Evolutionary conservation across 371 early-diverging fungal genomes (phyloP), one percentile per base, ranked within the genome.

Genomic region (Haplosporangium sp.): DNA sequence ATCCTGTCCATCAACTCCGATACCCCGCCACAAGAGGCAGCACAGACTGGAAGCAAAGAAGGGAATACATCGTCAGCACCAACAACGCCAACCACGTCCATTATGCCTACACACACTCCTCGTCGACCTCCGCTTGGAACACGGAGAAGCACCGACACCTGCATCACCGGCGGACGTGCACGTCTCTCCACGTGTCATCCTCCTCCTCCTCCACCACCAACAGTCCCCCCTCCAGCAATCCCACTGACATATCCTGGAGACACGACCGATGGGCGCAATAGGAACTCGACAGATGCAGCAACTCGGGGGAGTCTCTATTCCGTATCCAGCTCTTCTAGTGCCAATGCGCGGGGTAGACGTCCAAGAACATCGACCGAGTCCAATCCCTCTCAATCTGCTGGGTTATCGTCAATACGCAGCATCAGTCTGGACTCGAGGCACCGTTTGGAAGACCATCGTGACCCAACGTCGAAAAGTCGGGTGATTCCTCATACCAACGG

Each of bases 171-270:
- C 9, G 41, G 55, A 7, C 62, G 58, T 18, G 18, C 52, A 5
- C 59, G 62, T 10, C 18, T 47, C 9, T 66, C 67, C 18, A 53
- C 47, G 45, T 50, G 41, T 13, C 57, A 48, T 52, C 67, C 62
- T 37, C 73, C 73, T 4, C 73, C 73, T 20, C 67, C 67, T 0
- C 73, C 73, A 0, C 73, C 73, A 7, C 73, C 73, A 6, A 55
- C 50, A 13, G 48, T 58, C 18, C 73, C 73, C 12, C 67, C 67
- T 40, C 73, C 73, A 18, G 67, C 62, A 11, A 52, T 73, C 16
- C 73, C 73, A 18, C 13, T 36, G 21, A 54, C 60, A 12, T 55
- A 42, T n/a, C 48, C 67, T 50, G 60, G 47, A 5, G 41, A 37
- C 38, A 23, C 43, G 40, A 4, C 43, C 29, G 18, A 43, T 16